phyloP scores from a whole-genome alignment of 768 basidiomycete genomes.

The Termitomyces sp. region DNA sequence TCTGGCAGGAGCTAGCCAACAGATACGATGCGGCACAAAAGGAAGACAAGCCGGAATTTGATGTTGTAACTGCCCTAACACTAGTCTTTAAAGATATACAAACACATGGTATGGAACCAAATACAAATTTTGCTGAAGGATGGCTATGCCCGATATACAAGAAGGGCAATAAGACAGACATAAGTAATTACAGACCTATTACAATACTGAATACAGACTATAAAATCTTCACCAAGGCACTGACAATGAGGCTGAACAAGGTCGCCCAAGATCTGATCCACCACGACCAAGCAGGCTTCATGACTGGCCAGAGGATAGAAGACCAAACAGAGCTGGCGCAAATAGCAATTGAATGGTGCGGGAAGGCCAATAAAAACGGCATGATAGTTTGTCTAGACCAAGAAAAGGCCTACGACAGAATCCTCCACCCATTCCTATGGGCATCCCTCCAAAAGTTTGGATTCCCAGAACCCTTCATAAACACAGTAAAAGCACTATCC shows the following conservation, averaged over 20 bases:
- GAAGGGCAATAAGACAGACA: no score
- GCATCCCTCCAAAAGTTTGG: neutral
- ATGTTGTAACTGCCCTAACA: neutral
- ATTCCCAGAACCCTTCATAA: neutral
- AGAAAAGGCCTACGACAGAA: no score
- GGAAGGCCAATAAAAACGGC: neutral
- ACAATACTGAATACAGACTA: no score
- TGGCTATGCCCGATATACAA: no score
- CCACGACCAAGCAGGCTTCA: constrained; percentile 4
- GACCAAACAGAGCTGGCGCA: no score
- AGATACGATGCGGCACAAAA: neutral
- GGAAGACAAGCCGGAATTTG: neutral
- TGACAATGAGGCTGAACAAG: neutral
- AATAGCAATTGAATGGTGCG: neutral
- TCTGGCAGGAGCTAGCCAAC: neutral
- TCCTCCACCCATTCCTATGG: constrained; percentile 2
- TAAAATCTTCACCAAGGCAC: constrained; percentile 3
- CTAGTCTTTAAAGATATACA: neutral
- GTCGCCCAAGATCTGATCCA: neutral
- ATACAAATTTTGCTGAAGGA: neutral
- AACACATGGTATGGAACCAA: neutral
- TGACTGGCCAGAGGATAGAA: neutral
- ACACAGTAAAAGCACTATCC: neutral
- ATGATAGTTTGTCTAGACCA: constrained; percentile 5
- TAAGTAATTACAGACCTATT: no score